Conservation (phyloP, 495 filamentous ascomycete genomes). For the Hypoxylon crocopeplum region DNA sequence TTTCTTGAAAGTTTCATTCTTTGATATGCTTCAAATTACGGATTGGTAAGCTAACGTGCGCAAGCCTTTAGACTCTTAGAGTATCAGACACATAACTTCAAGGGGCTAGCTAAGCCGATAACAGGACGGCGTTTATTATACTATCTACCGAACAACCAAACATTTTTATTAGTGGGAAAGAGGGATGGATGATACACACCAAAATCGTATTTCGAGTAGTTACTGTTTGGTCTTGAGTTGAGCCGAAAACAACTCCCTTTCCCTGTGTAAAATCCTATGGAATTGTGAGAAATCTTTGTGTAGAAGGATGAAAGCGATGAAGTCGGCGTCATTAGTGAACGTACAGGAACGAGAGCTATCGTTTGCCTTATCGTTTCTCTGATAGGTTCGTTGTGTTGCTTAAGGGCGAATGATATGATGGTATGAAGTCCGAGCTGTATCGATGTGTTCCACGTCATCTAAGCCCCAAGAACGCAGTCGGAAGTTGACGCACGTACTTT, state of each 20-base stretch:
- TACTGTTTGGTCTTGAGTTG: too few species aligned
- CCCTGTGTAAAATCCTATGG: background rate
- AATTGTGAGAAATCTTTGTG: background rate
- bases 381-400: too few species aligned
- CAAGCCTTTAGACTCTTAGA: too few species aligned
- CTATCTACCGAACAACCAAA: constrained; percentile 9
- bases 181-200: constrained; percentile 44
- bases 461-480: constrained; percentile 34
- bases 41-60: too few species aligned
- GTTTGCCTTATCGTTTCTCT: too few species aligned
- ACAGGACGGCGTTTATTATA: constrained; percentile 9
- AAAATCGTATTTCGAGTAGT: constrained; percentile 21
- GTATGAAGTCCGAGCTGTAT: constrained; percentile 20
- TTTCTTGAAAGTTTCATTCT: too few species aligned
- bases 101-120: too few species aligned
- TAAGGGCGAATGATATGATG: background rate
- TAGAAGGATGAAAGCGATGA: background rate
- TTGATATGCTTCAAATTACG: too few species aligned
- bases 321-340: too few species aligned
- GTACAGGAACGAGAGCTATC: background rate
- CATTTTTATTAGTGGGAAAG: constrained; percentile 17
- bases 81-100: too few species aligned
- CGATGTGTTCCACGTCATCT: constrained; percentile 37
- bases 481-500: constrained; percentile 42
- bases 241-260: too few species aligned